A percentile compares a stretch with the other conserved stretches of the same genome.
These are phyloP conservation scores for Leishmania major DNA, from an alignment of 208 protist species.

Conservation along the genomic window DNA sequence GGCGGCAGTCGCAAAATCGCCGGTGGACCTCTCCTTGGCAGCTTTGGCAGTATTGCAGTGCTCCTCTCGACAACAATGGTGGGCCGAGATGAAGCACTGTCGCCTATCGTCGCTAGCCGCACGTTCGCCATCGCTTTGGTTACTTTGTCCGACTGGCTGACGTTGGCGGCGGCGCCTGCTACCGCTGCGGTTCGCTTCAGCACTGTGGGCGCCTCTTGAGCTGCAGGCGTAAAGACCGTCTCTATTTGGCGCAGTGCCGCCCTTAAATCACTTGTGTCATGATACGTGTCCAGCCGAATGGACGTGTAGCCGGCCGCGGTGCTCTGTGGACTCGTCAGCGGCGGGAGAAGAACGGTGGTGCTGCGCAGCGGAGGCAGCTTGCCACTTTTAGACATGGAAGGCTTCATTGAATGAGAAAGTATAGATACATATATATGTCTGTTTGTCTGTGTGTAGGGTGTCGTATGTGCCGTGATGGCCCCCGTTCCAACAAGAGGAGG, in stretches of 20 bases:
- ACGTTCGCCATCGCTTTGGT: background rate
- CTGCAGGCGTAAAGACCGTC: constrained; percentile 9
- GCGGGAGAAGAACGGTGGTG: constrained; percentile 12
- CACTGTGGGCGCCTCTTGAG: background rate
- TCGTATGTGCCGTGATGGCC: background rate
- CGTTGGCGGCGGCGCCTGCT: background rate
- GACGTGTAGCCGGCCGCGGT: constrained; percentile 1
- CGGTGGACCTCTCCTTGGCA: background rate
- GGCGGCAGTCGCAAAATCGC: constrained; percentile 15
- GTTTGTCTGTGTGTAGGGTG: background rate
- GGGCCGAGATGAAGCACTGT: background rate
- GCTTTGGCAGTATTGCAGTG: too few relatives aligned
- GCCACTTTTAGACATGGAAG: background rate
- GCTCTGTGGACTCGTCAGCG: background rate
- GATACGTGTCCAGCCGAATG: constrained; percentile 30
- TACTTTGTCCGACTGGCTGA: background rate
- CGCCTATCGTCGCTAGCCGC: background rate
- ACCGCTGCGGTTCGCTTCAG: background rate
- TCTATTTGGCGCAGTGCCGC: constrained; percentile 30
- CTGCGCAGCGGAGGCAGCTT: constrained; percentile 18
- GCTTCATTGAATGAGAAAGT: background rate
- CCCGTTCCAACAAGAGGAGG: background rate
- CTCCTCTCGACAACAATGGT: constrained; percentile 9
- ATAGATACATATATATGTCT: background rate
- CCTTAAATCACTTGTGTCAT: constrained; percentile 35